A percentile compares a stretch with the other conserved stretches of the same genome.
Evolutionary conservation across 2,329 filamentous ascomycete species (phyloP).

Genomic region (Pseudodiploospora longispora): DNA sequence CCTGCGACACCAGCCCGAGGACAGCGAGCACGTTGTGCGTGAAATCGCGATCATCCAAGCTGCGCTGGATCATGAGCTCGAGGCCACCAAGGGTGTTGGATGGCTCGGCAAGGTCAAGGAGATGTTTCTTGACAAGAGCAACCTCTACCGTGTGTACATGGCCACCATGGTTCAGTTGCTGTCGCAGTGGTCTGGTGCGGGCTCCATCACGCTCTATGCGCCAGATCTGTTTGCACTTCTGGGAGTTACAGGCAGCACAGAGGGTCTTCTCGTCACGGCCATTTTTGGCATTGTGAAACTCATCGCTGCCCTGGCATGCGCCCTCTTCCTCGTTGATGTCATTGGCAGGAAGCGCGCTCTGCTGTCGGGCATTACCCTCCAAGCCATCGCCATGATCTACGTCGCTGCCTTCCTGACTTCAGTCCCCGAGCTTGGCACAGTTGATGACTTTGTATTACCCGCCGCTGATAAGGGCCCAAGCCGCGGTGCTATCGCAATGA

Average conservation of each 20-base stretch:
- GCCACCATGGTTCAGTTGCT: slow-evolving; percentile 62
- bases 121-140: slow-evolving; percentile 57
- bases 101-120: slow-evolving; percentile 60
- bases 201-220: slow-evolving; percentile 69
- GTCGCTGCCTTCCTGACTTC: slow-evolving; percentile 53
- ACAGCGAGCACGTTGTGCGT: slow-evolving; percentile 52
- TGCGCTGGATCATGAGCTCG: slow-evolving; percentile 61
- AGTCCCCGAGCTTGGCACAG: slow-evolving; percentile 50
- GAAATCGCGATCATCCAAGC: slow-evolving; percentile 59
- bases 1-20: slow-evolving; percentile 50
- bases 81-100: slow-evolving; percentile 59
- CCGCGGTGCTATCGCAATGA: slow-evolving; percentile 63
- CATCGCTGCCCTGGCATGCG: slow-evolving; percentile 56
- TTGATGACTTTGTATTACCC: slow-evolving; percentile 39
- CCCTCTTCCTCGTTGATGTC: slow-evolving; percentile 71
- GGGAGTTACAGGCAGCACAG: slow-evolving; percentile 58
- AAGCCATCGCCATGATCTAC: slow-evolving; percentile 54
- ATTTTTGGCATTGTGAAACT: slow-evolving; percentile 73
- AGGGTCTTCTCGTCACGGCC: slow-evolving; percentile 64
- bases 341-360: slow-evolving; percentile 66
- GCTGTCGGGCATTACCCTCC: slow-evolving; percentile 51
- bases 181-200: slow-evolving; percentile 65
- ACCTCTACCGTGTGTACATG: slow-evolving; percentile 66
- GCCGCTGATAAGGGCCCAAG: slow-evolving; percentile 45
- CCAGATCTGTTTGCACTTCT: slow-evolving; percentile 65